phyloP scores from a whole-genome alignment of 257 asterid genomes.

The Cruciata laevipes region DNA sequence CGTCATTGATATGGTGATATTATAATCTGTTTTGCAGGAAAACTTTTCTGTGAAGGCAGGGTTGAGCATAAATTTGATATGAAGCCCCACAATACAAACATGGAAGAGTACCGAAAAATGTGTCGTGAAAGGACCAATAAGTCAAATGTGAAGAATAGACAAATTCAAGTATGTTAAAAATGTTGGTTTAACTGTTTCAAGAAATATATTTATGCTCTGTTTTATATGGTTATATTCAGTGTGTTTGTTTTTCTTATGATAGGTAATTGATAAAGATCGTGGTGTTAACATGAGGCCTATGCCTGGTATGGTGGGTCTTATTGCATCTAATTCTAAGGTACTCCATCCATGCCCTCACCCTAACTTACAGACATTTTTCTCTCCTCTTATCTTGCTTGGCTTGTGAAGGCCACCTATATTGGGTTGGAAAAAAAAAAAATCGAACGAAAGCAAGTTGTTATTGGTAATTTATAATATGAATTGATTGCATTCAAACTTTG shows the following conservation, averaged over 20 bases:
- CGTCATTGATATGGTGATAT: neutral
- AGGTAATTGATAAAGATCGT: slow-evolving; percentile 86
- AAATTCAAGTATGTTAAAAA: slow-evolving; percentile 54
- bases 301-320: slow-evolving; percentile 80
- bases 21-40: slow-evolving; percentile 22
- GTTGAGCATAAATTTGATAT: slow-evolving; percentile 91
- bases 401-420: neutral
- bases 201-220: neutral
- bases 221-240: slow-evolving; percentile 11
- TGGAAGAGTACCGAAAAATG: slow-evolving; percentile 64
- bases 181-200: slow-evolving; percentile 1
- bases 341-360: neutral
- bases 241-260: slow-evolving; percentile 17
- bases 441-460: neutral
- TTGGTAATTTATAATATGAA: neutral
- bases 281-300: slow-evolving; percentile 93
- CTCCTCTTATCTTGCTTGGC: neutral
- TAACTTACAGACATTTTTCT: neutral
- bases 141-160: slow-evolving; percentile 82
- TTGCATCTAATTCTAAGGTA: slow-evolving; percentile 73
- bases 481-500: neutral
- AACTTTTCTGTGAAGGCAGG: slow-evolving; percentile 60
- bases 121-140: slow-evolving; percentile 94
- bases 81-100: slow-evolving; percentile 57
- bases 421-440: neutral